These are phyloP conservation scores for Mycosphaerella arachidis DNA, from an alignment of 2,329 filamentous ascomycete genomes.

Conservation along the genomic window DNA sequence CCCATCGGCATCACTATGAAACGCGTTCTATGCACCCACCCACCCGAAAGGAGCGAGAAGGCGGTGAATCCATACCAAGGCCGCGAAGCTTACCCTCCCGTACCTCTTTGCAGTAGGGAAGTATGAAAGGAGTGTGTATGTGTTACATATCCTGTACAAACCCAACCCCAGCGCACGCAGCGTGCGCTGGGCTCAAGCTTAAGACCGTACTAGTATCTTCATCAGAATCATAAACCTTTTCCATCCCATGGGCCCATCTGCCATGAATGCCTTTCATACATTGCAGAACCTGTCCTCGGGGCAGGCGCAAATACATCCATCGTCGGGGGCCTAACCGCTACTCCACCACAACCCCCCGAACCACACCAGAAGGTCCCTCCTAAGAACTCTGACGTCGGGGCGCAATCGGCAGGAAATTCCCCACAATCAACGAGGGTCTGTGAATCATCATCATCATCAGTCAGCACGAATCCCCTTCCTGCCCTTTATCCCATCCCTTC, in stretches of 20 bases:
- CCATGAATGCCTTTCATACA: neutral
- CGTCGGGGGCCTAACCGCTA: neutral
- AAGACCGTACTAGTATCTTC: neutral
- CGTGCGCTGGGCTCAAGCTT: neutral
- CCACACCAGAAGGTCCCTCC: neutral
- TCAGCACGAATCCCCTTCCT: conserved; percentile 26
- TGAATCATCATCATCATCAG: neutral
- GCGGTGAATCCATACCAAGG: too few species aligned
- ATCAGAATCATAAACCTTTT: neutral
- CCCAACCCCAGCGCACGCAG: too few species aligned
- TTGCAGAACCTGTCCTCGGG: neutral
- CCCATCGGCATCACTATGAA: too few species aligned
- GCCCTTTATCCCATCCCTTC: neutral
- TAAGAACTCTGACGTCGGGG: conserved; percentile 7
- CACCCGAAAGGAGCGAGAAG: too few species aligned
- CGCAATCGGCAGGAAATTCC: conserved; percentile 86
- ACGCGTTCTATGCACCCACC: too few species aligned
- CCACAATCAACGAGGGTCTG: conserved; percentile 90
- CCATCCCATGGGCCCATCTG: neutral
- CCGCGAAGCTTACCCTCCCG: neutral
- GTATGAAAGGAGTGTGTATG: neutral
- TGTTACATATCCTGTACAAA: neutral
- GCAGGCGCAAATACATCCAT: too few species aligned
- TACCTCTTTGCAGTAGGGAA: neutral
- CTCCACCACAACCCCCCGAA: neutral